These are phyloP conservation scores for Aspergillus mulundensis DNA, from an alignment of 495 filamentous ascomycete species.

Conservation along the genomic window DNA sequence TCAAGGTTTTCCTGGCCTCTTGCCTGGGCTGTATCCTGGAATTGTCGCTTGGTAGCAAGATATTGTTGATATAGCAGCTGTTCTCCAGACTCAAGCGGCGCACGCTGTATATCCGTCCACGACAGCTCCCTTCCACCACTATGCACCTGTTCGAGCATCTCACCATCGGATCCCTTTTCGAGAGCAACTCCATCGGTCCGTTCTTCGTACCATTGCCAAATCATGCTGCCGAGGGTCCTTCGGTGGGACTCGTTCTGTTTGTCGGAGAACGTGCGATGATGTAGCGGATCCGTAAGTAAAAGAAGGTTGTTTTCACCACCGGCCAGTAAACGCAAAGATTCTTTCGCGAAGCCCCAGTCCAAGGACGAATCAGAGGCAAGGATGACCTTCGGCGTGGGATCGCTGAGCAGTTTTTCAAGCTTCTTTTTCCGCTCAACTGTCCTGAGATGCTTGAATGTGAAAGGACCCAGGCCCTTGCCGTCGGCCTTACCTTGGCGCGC, in stretches of 20 bases:
- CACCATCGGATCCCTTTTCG: slow-evolving; percentile 53
- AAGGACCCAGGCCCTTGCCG: slow-evolving; percentile 62
- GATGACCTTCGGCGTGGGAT: slow-evolving; percentile 65
- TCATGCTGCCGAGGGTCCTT: slow-evolving; percentile 49
- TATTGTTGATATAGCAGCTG: slow-evolving; percentile 82
- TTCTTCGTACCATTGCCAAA: slow-evolving; percentile 75
- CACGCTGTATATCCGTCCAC: slow-evolving; percentile 54
- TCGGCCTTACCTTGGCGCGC: slow-evolving; percentile 34
- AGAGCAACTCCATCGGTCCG: slow-evolving; percentile 57
- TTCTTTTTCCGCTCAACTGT: slow-evolving; percentile 73
- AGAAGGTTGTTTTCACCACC: slow-evolving; percentile 74
- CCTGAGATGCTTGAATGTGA: slow-evolving; percentile 83
- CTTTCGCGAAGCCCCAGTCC: slow-evolving; percentile 92
- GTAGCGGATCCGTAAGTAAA: slow-evolving; percentile 69
- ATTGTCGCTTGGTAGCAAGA: slow-evolving; percentile 74
- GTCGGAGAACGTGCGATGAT: slow-evolving; percentile 38
- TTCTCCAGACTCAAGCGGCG: slow-evolving; percentile 68
- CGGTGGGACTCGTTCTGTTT: slow-evolving; percentile 28
- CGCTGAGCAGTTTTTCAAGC: slow-evolving; percentile 58
- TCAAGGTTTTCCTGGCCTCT: slow-evolving; percentile 63
- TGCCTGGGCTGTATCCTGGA: slow-evolving; percentile 69
- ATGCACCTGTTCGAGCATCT: slow-evolving; percentile 61
- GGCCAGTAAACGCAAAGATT: slow-evolving; percentile 72
- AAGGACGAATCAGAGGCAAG: slow-evolving; percentile 85
- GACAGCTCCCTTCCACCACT: slow-evolving; percentile 58